phyloP scores from a whole-genome alignment of 1,284 basidiomycete species.

The Rhodotorula sp. region DNA sequence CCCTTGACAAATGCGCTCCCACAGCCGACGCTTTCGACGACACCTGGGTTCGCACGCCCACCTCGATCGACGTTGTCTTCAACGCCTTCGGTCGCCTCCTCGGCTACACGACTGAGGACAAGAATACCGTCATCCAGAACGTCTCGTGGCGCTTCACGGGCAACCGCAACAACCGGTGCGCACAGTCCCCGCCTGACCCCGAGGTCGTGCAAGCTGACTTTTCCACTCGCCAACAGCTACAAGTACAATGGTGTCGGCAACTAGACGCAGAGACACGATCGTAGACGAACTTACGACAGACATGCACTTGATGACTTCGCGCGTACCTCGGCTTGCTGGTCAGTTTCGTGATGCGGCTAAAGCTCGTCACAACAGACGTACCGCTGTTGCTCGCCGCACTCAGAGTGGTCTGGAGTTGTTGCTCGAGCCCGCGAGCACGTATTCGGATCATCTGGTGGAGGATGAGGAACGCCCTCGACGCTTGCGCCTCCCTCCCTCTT shows the following conservation, averaged over 20 bases:
- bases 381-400: too few species aligned
- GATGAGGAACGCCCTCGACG: too few species aligned
- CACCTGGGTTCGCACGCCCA: conserved; percentile 36
- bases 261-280: not conserved
- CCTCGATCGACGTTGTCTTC: conserved; percentile 33
- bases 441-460: too few species aligned
- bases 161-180: conserved; percentile 7
- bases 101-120: conserved; percentile 27
- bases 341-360: not conserved
- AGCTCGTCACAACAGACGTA: too few species aligned
- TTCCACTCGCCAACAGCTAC: not conserved
- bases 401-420: too few species aligned
- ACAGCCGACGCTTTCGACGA: conserved; percentile 37
- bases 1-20: not conserved
- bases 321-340: not conserved
- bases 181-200: not conserved
- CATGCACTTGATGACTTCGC: not conserved
- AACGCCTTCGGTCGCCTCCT: conserved; percentile 20
- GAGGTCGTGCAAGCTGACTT: not conserved
- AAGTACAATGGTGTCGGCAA: conserved; percentile 2
- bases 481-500: too few species aligned
- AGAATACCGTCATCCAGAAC: conserved; percentile 37
- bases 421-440: too few species aligned
- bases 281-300: not conserved
- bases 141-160: conserved; percentile 39